Evolutionary conservation across 208 protist species (phyloP).

Genomic region (Trypanosoma conorhini): DNA sequence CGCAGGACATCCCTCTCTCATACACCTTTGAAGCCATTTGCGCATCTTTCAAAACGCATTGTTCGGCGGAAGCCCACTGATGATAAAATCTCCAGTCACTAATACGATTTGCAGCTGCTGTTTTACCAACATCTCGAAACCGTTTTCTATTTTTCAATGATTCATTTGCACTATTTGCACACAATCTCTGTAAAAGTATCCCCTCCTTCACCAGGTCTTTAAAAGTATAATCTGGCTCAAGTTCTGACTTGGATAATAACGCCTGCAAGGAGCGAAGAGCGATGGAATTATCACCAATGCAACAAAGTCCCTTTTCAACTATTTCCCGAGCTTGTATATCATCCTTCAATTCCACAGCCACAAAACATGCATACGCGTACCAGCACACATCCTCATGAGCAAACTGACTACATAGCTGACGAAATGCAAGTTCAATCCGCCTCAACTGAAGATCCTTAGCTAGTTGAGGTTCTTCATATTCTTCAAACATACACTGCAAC

Average conservation of each 20-base stretch:
- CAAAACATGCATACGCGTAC: constrained; percentile 79
- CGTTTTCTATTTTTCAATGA: constrained; percentile 33
- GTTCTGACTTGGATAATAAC: constrained; percentile 4
- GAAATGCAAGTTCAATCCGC: constrained; percentile 78
- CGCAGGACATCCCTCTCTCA: constrained; percentile 72
- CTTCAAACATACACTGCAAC: constrained; percentile 40
- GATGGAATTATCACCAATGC: constrained; percentile 41
- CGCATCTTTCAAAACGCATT: constrained; percentile 41
- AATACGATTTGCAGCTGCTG: constrained; percentile 48
- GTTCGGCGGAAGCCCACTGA: constrained; percentile 70
- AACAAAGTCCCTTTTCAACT: constrained; percentile 31
- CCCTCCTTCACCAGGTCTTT: constrained; percentile 26
- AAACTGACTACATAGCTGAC: constrained; percentile 80
- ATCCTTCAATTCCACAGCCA: constrained; percentile 53
- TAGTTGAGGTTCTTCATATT: constrained; percentile 26
- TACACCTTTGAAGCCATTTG: constrained; percentile 78
- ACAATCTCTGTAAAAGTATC: constrained; percentile 25
- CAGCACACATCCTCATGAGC: constrained; percentile 63
- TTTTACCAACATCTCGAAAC: constrained; percentile 63
- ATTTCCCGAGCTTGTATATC: constrained; percentile 40
- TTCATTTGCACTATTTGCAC: constrained; percentile 19
- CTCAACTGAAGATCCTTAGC: constrained; percentile 50
- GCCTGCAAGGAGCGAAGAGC: constrained; percentile 34
- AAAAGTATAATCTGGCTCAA: constrained; percentile 5
- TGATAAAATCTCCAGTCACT: constrained; percentile 82